Conservation (phyloP, 306 rosid genomes). For the Pterocarpus macrocarpus region DNA sequence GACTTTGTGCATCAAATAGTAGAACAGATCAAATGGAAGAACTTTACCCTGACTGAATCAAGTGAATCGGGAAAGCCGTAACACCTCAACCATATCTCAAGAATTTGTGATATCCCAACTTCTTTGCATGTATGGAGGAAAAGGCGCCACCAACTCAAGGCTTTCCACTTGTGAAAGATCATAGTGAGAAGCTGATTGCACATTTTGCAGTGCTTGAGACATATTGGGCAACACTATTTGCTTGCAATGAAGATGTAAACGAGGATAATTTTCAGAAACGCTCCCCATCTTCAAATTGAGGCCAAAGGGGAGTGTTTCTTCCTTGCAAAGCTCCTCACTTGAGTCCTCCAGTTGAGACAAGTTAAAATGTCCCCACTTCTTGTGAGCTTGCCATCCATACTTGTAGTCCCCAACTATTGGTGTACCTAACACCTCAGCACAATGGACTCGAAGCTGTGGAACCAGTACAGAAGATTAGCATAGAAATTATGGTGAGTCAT, state of each 20-base stretch:
- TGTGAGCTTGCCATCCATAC: constrained; percentile 93
- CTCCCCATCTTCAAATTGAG: constrained; percentile 75
- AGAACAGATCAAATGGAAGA: background rate
- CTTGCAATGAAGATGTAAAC: constrained; percentile 90
- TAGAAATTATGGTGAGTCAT: constrained; percentile 1
- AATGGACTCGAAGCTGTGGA: constrained; percentile 90
- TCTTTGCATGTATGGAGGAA: constrained; percentile 85
- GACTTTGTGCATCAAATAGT: constrained; percentile 24
- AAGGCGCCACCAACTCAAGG: constrained; percentile 70
- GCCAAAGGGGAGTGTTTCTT: constrained; percentile 73
- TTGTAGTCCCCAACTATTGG: constrained; percentile 96
- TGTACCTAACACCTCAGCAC: constrained; percentile 92
- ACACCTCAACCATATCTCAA: constrained; percentile 36
- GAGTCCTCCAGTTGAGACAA: constrained; percentile 50
- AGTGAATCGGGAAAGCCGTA: constrained; percentile 19
- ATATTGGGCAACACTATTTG: constrained; percentile 79
- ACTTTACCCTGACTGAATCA: constrained; percentile 15
- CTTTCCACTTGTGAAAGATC: constrained; percentile 67
- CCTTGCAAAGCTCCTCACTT: constrained; percentile 54
- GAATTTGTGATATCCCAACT: constrained; percentile 81
- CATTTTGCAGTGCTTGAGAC: constrained; percentile 65
- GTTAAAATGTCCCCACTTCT: constrained; percentile 63
- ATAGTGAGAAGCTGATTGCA: constrained; percentile 55
- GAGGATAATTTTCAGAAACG: constrained; percentile 66
- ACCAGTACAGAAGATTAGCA: constrained; percentile 43